A percentile compares a stretch with the other conserved stretches of the same genome.
Evolutionary conservation across 1,284 basidiomycete genomes (phyloP).

Genomic region (Heterobasidion parviporum): DNA sequence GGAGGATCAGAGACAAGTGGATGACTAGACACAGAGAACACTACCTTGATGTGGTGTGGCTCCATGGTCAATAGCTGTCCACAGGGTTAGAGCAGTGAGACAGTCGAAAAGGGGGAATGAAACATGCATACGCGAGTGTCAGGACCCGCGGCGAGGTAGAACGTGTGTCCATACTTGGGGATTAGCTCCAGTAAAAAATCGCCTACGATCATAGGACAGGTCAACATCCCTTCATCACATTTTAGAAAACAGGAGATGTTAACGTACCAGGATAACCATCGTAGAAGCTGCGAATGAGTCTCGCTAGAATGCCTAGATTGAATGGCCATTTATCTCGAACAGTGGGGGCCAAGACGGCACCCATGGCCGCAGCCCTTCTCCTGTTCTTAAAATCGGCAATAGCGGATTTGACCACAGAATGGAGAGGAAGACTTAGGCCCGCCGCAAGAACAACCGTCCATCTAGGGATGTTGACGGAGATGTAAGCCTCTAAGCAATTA

Average conservation of each 20-base stretch:
- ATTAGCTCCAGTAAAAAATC: neutral
- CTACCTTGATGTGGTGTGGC: slow-evolving; percentile 7
- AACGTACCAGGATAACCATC: neutral
- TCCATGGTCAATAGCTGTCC: neutral
- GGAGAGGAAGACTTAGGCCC: neutral
- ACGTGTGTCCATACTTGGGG: neutral
- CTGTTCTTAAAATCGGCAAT: neutral
- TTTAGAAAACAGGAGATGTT: neutral
- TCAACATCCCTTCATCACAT: neutral
- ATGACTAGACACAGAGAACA: neutral
- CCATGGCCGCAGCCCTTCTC: neutral
- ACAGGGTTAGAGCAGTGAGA: too few relatives aligned
- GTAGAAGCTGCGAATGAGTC: neutral
- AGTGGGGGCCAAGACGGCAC: neutral
- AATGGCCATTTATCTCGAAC: neutral
- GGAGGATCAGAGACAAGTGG: neutral
- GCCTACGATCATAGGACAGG: neutral
- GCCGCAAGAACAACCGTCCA: neutral
- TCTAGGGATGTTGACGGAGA: neutral
- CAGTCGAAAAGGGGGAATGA: too few relatives aligned
- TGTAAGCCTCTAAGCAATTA: neutral
- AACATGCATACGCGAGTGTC: neutral
- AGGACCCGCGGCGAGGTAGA: neutral
- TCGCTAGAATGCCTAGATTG: neutral
- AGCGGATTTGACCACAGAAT: neutral